Percentiles rank a stretch among this genome's conserved stretches.
phyloP scores from a whole-genome alignment of 2,329 filamentous ascomycete genomes.

The Fusarium nanum region DNA sequence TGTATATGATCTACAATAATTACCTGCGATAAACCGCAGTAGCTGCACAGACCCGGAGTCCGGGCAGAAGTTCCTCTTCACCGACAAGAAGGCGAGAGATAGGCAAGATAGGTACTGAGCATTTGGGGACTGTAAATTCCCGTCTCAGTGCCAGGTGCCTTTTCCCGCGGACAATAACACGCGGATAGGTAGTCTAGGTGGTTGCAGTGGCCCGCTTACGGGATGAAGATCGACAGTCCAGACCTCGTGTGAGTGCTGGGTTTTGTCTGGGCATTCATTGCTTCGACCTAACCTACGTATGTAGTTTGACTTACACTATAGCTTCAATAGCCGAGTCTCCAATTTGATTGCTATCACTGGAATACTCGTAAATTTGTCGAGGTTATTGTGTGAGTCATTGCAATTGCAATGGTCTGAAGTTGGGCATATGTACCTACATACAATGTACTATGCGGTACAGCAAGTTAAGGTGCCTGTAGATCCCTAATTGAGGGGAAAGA shows the following conservation, averaged over 20 bases:
- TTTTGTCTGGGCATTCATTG: background rate
- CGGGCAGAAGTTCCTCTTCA: conserved; percentile 21
- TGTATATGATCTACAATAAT: background rate
- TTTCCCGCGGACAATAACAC: conserved; percentile 17
- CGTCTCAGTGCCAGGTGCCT: background rate
- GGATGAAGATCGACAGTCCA: conserved; percentile 39
- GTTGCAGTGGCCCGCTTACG: conserved; percentile 24
- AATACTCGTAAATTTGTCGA: conserved; percentile 1
- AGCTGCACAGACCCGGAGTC: conserved; percentile 15
- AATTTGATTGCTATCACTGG: background rate
- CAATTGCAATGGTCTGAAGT: background rate
- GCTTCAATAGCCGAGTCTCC: background rate
- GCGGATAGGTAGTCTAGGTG: background rate
- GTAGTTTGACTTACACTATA: background rate
- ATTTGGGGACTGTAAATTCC: background rate
- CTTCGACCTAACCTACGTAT: background rate
- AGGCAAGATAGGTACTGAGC: background rate
- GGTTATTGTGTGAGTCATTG: conserved; percentile 15
- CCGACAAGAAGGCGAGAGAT: conserved; percentile 30
- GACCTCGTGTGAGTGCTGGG: conserved; percentile 15
- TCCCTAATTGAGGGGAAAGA: conserved; percentile 35
- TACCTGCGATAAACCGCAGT: background rate
- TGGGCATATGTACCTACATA: background rate
- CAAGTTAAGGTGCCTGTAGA: conserved; percentile 38
- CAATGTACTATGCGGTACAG: background rate